Evolutionary conservation across 2,329 filamentous ascomycete species (phyloP).

Genomic region (Camptophora hylomeconis): DNA sequence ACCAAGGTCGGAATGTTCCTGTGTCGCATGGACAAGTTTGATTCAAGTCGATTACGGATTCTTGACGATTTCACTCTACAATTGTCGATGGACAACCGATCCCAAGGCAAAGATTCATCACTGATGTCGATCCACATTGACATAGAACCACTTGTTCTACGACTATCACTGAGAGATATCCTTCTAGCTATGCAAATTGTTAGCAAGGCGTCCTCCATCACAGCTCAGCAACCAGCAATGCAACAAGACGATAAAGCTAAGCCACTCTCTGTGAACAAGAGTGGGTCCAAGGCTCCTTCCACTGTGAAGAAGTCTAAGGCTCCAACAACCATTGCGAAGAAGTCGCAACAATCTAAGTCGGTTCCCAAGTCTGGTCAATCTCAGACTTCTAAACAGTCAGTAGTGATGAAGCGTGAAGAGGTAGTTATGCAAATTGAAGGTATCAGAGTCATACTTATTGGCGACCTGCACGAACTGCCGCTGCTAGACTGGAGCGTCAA

Average conservation of each 20-base stretch:
- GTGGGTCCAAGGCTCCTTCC: conserved; percentile 21
- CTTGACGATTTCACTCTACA: conserved; percentile 93
- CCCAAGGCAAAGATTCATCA: conserved; percentile 45
- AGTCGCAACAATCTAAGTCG: conserved; percentile 30
- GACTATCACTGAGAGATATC: conserved; percentile 87
- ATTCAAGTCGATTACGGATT: conserved; percentile 77
- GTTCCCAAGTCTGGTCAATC: conserved; percentile 26
- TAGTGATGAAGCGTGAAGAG: conserved; percentile 58
- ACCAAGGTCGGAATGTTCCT: conserved; percentile 96
- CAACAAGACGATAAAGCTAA: conserved; percentile 41
- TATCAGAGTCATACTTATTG: conserved; percentile 83
- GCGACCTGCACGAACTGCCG: conserved; percentile 87
- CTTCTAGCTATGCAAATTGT: conserved; percentile 86
- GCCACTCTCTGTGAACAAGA: conserved; percentile 33
- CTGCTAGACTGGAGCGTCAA: conserved; percentile 91
- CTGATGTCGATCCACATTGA: conserved; percentile 72
- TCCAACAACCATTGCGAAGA: conserved; percentile 31
- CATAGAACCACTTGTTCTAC: conserved; percentile 79
- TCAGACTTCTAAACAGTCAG: conserved; percentile 33
- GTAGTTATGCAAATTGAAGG: conserved; percentile 78
- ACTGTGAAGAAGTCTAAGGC: conserved; percentile 37
- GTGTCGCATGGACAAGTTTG: conserved; percentile 96
- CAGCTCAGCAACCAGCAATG: conserved; percentile 26
- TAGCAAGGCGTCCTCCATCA: conserved; percentile 75
- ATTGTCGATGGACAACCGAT: conserved; percentile 66